These are phyloP conservation scores for Tolypocladium inflatum DNA, from an alignment of 2,329 filamentous ascomycete species.

Conservation along the genomic window DNA sequence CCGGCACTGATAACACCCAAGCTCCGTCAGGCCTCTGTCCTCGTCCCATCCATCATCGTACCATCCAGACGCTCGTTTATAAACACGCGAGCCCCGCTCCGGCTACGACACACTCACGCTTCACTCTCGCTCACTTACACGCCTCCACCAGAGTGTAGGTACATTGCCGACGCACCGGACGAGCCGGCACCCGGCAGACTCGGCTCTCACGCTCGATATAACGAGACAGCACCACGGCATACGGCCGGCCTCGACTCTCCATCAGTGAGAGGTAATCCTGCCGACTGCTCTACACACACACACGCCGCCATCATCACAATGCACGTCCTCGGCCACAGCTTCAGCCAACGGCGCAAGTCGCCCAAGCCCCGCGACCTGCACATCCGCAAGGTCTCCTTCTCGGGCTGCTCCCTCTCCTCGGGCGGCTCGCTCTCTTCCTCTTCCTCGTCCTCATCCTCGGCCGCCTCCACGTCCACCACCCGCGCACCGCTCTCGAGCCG, in stretches of 20 bases:
- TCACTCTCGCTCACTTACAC: not conserved
- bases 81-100: not conserved
- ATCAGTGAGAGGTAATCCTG: not conserved
- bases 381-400: constrained; percentile 32
- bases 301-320: constrained; percentile 16
- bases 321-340: constrained; percentile 26
- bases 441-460: constrained; percentile 15
- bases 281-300: not conserved
- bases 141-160: not conserved
- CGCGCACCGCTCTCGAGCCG: constrained; percentile 13
- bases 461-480: constrained; percentile 18
- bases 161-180: not conserved
- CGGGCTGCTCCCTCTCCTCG: constrained; percentile 27
- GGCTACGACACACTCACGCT: not conserved
- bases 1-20: not conserved
- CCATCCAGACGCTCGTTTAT: not conserved
- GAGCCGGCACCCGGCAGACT: not conserved
- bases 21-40: not conserved
- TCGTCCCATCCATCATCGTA: not conserved
- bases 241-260: not conserved
- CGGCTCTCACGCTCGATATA: not conserved
- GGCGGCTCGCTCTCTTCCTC: constrained; percentile 23
- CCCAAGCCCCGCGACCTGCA: constrained; percentile 25
- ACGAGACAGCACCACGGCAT: not conserved
- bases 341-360: constrained; percentile 25